Evolutionary conservation across 2,329 filamentous ascomycete genomes (phyloP).

Genomic region (Pochonia chlamydosporia): DNA sequence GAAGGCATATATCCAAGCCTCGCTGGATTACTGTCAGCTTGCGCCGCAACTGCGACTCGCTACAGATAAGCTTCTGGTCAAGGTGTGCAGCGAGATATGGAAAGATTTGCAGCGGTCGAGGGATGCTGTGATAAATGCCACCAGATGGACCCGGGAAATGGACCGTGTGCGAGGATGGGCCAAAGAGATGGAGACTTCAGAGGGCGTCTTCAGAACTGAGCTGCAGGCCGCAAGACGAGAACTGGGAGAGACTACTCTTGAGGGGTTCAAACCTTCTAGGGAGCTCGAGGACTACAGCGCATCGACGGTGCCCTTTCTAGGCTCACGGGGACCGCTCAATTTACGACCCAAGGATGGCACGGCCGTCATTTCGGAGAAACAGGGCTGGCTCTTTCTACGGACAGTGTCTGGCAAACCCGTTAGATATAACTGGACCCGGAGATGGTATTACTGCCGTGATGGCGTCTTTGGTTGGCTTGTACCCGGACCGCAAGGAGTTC

Average conservation of each 20-base stretch:
- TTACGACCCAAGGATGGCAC: slow-evolving; percentile 50
- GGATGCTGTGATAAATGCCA: slow-evolving; percentile 59
- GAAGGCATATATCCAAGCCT: slow-evolving; percentile 83
- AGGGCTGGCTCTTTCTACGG: slow-evolving; percentile 87
- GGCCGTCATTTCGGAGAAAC: slow-evolving; percentile 65
- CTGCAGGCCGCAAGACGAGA: slow-evolving; percentile 72
- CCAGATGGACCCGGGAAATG: slow-evolving; percentile 71
- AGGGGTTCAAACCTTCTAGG: slow-evolving; percentile 70
- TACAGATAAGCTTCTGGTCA: slow-evolving; percentile 81
- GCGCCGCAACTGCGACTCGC: slow-evolving; percentile 79
- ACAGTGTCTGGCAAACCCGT: slow-evolving; percentile 82
- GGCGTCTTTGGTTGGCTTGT: slow-evolving; percentile 95
- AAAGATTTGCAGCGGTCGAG: slow-evolving; percentile 71
- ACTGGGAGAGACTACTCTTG: slow-evolving; percentile 71
- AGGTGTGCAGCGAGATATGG: slow-evolving; percentile 81
- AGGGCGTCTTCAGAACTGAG: slow-evolving; percentile 76
- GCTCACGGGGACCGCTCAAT: slow-evolving; percentile 61
- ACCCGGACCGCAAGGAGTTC: slow-evolving; percentile 76
- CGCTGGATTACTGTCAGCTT: slow-evolving; percentile 87
- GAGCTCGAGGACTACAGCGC: slow-evolving; percentile 90
- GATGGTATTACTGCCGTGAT: slow-evolving; percentile 95
- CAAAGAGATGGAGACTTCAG: slow-evolving; percentile 88
- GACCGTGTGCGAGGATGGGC: slow-evolving; percentile 90
- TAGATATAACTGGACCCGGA: slow-evolving; percentile 78
- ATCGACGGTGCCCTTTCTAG: slow-evolving; percentile 83